Base-by-base conservation (phyloP, 108 stramenopile genomes). In the Epithemia pelagica region DNA sequence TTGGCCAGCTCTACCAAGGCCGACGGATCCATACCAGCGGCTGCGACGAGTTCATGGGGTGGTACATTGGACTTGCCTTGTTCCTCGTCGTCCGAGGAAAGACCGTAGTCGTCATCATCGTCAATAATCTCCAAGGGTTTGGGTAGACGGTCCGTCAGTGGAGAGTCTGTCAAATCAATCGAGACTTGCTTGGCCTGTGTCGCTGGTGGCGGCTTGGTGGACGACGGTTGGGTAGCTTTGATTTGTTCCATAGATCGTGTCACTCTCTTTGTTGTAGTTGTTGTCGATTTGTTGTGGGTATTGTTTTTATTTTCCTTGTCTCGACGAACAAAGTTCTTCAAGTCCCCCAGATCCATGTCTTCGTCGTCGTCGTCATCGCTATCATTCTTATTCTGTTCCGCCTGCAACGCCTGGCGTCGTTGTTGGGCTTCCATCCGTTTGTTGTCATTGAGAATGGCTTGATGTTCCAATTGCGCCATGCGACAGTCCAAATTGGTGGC, bases 341-440 rank as follows among this genome's bases (percentile, higher is more conserved):
- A 28, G 31, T 23, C 30, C 55, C 28, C 58, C 37, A 10, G 15
- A 10, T 72, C 71, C 30, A 54, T 61, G 52, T 74, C 73, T 46
- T 58, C 27, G 18, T 32, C 66, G 58, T 31, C 29, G 2, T 58
- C 66, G 28, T 29, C 53, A 20, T 59, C 56, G 30, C 58, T 59
- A 18, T 58, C 66, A 32, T 31, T 24, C 1, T 58, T 56, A 26
- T 7, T 23, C 8, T 2, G 3, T 21, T 52, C 23, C 8, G 32
- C 30, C 30, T 31, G 28, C 27, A 52, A 10, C 18, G 52, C 10
- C 52, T 52, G 10, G 10, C 52, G 52, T 19, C 10, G 19, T 19
- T 52, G 52, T 19, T 52, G 10, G 10, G 52, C 19, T 27, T 23
- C 26, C 56, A 26, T 7, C n/a, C 26, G 22, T 27, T 57, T 7